Evolutionary conservation across 371 early-diverging fungal species (phyloP), one percentile per base, ranked within the genome.

Genomic region (Choanephora cucurbitarum): DNA sequence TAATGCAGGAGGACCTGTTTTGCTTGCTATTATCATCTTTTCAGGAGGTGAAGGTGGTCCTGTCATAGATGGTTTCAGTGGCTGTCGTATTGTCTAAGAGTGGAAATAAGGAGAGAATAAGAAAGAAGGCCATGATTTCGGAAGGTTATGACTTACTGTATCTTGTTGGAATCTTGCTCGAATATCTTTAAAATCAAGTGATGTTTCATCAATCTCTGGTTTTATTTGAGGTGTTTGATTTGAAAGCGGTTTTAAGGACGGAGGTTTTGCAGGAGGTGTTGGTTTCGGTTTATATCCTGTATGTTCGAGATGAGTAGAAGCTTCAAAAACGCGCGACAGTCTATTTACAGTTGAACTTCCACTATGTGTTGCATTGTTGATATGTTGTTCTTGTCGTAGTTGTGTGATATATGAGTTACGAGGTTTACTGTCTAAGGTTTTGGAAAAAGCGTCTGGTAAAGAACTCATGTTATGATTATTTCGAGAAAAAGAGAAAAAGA

Each of bases 251-350:
- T 66, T 60, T 33, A 77, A 44, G 11, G 72, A 70, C 59, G 67
- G 70, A 57, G 78, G 73, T 68, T 77, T 77, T 42, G 67, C 57
- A 45, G 73, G 78, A 24, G 59, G 55, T 17, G 52, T 43, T 22
- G 75, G 78, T 32, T 53, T 66, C 4, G 67, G 69, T 33, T 53
- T 67, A 19, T 37, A 37, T 9, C 13, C 14, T 9, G 37, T 9
- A 14, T 37, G 37, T 37, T 58, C 49, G 31, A 39, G 48, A 52
- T 62, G 59, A 52, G 22, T 44, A 11, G 61, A 44, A 22, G 62
- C 49, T 52, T 73, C 73, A 34, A 77, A 77, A 21, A 67, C 77
- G 53, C 70, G 75, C 34, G 78, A 77, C 34, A 77, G 69, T 46
- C 73, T 52, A 57, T 78, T 66, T 7, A 74, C 71, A n/a, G 72